Base-by-base conservation (phyloP, 805 yeast species). In the Trichomonascus vanleenenianus region DNA sequence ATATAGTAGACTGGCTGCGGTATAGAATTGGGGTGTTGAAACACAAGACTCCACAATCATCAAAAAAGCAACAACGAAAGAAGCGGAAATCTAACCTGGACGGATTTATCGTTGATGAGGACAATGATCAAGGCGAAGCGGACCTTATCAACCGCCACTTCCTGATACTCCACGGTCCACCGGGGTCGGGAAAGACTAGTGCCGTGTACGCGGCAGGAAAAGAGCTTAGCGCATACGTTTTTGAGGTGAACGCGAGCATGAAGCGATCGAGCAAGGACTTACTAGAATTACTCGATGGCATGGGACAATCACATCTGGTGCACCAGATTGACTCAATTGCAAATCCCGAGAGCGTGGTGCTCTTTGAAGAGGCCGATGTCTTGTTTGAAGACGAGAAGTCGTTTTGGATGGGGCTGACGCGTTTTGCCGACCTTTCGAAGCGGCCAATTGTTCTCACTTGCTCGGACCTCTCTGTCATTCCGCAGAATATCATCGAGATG, bases 281-380 rank as follows among this genome's bases (percentile, higher is more conserved):
- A 11, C 66, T 71, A 43, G 74, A 78, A 20, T 75, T 61, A 27
- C 68, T 91, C 33, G 79, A 74, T 41, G 97, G 94, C 56, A 74
- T 88, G 44, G 79, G 91, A 46, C 89, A 96, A 3, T 83, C 95
- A 0, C 87, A 86, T 49, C 67, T 83, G 40, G 89, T 91, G 1
- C 85, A 82, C 51, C 36, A 50, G 16, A 43, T 44, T n/a, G 40
- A 43, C 31, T 16, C 39, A 20, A 62, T 31, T 3, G 39, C 39
- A 7, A 74, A 73, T 42, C 78, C 73, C 48, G 72, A 77, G 48
- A 88, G 91, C 6, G 66, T 87, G 4, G 80, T 93, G 3, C 62
- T 93, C 30, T 70, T 91, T 47, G 96, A 89, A 54, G 96, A 91
- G 56, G 89, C 85, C 35, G 96, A 91, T 59, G 68, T 85, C 9